Conservation (phyloP, 768 basidiomycete species). For the Hygrocybe punicea region DNA sequence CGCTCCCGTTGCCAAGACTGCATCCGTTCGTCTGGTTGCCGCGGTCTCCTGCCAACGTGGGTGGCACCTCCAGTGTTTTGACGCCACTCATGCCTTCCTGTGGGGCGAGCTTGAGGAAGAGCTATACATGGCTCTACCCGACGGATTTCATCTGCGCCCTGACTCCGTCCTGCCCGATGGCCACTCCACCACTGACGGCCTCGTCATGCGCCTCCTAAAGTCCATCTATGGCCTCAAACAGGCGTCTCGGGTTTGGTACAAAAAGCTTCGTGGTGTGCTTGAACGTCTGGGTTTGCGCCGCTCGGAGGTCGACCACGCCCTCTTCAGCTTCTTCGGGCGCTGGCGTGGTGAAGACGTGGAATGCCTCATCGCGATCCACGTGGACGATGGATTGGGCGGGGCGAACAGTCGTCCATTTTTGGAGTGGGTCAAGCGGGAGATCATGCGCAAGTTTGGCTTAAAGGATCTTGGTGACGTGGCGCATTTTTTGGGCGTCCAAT, state of each 20-base stretch:
- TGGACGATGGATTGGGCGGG: constrained; percentile 24
- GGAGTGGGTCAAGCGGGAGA: constrained; percentile 18
- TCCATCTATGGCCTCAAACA: constrained; percentile 38
- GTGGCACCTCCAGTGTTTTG: constrained; percentile 23
- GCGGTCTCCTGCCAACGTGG: constrained; percentile 12
- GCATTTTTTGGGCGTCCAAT: constrained; percentile 29
- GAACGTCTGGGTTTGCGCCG: constrained; percentile 12
- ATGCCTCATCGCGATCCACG: constrained; percentile 25
- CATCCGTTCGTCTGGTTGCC: constrained; percentile 22
- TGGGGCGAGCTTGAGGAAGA: constrained; percentile 15
- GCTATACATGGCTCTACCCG: constrained; percentile 12
- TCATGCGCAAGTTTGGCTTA: constrained; percentile 23
- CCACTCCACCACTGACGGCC: background rate
- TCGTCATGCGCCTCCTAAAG: constrained; percentile 16
- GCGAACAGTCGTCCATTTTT: constrained; percentile 19
- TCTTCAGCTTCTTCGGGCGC: constrained; percentile 17
- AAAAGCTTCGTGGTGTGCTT: constrained; percentile 14
- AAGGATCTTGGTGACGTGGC: constrained; percentile 26
- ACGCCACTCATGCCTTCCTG: constrained; percentile 17
- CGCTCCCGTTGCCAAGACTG: constrained; percentile 27
- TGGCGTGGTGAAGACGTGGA: background rate
- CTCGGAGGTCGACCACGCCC: constrained; percentile 26
- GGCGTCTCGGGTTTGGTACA: constrained; percentile 26
- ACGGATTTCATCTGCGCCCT: constrained; percentile 6
- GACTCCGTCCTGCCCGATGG: background rate